Conservation (phyloP, 148 eudicot species). For the Vaccinium macrocarpon region DNA sequence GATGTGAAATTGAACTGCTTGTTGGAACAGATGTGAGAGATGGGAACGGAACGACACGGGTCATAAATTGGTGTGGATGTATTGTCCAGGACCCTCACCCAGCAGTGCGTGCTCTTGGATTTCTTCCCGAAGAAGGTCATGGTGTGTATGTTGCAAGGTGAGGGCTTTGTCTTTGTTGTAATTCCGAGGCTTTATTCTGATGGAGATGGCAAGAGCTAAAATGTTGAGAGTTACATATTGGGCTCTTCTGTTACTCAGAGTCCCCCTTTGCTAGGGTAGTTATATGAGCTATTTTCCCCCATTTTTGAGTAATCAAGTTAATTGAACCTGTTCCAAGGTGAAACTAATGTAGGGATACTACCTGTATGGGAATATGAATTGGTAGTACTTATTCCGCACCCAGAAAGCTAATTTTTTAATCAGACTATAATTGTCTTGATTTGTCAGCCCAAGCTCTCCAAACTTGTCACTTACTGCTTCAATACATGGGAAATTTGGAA, state of each 20-base stretch:
- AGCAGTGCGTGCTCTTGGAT: constrained; percentile 92
- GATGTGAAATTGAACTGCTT: constrained; percentile 68
- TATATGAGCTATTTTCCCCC: not conserved
- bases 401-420: not conserved
- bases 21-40: constrained; percentile 96
- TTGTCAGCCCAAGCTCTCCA: not conserved
- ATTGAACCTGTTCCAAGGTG: not conserved
- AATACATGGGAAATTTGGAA: not conserved
- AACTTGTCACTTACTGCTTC: not conserved
- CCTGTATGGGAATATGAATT: not conserved
- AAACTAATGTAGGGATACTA: not conserved
- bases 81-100: constrained; percentile 91
- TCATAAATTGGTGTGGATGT: constrained; percentile 93
- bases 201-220: not conserved
- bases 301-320: not conserved
- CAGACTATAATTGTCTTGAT: not conserved
- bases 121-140: constrained; percentile 94
- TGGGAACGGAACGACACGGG: constrained; percentile 83
- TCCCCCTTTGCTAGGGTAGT: not conserved
- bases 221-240: not conserved
- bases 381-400: not conserved
- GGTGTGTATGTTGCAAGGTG: constrained; percentile 93
- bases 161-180: not conserved
- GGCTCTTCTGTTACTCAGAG: not conserved
- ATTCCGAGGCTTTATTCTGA: not conserved